phyloP scores from a whole-genome alignment of 371 early-diverging fungal genomes.

The Mycotypha africana region DNA sequence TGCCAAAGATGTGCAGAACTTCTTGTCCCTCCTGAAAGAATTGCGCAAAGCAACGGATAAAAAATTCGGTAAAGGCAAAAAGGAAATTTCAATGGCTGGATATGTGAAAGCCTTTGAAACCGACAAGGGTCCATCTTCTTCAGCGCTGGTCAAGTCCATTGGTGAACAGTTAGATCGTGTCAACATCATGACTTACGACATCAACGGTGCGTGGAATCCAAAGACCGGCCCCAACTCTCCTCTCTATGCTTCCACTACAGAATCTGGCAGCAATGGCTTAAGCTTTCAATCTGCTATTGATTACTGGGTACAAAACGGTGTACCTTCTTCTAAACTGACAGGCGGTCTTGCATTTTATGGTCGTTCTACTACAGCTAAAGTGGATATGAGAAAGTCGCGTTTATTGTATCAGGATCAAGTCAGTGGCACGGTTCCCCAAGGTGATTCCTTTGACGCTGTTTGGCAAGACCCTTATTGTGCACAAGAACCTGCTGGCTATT shows the following conservation, averaged over 20 bases:
- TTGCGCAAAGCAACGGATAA: constrained; percentile 53
- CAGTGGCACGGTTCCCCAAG: constrained; percentile 20
- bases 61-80: constrained; percentile 40
- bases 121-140: constrained; percentile 36
- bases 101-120: constrained; percentile 46
- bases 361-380: constrained; percentile 37
- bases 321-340: constrained; percentile 52
- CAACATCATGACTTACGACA: constrained; percentile 53
- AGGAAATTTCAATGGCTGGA: constrained; percentile 53
- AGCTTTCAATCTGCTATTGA: constrained; percentile 45
- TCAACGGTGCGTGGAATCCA: constrained; percentile 53
- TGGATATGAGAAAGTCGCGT: constrained; percentile 21
- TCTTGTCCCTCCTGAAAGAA: constrained; percentile 42
- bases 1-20: constrained; percentile 41
- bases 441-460: constrained; percentile 26
- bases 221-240: constrained; percentile 53
- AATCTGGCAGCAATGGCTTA: constrained; percentile 39
- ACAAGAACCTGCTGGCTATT: constrained; percentile 16
- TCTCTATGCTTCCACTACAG: constrained; percentile 20
- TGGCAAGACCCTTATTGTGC: constrained; percentile 21
- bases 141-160: constrained; percentile 46
- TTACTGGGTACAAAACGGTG: constrained; percentile 50
- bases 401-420: constrained; percentile 28
- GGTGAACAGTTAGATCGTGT: constrained; percentile 55
- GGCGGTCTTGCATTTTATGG: constrained; percentile 67